phyloP scores from a whole-genome alignment of 768 basidiomycete species.

The Tricholoma hemisulphureum region DNA sequence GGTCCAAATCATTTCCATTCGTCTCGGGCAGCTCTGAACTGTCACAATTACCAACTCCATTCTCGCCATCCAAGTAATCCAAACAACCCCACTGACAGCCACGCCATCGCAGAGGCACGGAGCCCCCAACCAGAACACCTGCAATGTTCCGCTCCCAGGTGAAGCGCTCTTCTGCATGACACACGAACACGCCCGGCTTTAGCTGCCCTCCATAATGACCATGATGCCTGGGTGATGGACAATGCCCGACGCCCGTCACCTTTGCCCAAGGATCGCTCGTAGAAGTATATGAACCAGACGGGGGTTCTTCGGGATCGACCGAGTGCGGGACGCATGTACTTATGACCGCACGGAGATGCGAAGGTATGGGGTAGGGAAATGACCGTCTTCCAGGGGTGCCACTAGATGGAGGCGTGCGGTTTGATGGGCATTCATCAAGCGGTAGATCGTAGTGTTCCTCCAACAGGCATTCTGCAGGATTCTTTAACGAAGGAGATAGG shows the following conservation, averaged over 20 bases:
- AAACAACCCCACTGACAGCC: slow-evolving; percentile 67
- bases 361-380: slow-evolving; percentile 23
- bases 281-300: slow-evolving; percentile 17
- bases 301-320: slow-evolving; percentile 24
- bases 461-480: slow-evolving; percentile 26
- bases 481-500: slow-evolving; percentile 24
- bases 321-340: slow-evolving; percentile 40
- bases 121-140: slow-evolving; percentile 48
- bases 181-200: slow-evolving; percentile 44
- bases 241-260: slow-evolving; percentile 41
- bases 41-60: slow-evolving; percentile 16
- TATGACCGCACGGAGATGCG: slow-evolving; percentile 31
- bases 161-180: slow-evolving; percentile 57
- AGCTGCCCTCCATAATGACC: slow-evolving; percentile 9
- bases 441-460: slow-evolving; percentile 35
- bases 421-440: slow-evolving; percentile 20
- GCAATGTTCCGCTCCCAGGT: slow-evolving; percentile 63
- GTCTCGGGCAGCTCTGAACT: neutral
- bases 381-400: slow-evolving; percentile 11
- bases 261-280: slow-evolving; percentile 2
- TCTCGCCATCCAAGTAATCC: slow-evolving; percentile 46
- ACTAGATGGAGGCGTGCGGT: neutral
- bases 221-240: slow-evolving; percentile 47
- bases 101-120: slow-evolving; percentile 63
- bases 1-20: neutral